phyloP scores from a whole-genome alignment of 345 rosid genomes.

The Noccaea bulbosa region DNA sequence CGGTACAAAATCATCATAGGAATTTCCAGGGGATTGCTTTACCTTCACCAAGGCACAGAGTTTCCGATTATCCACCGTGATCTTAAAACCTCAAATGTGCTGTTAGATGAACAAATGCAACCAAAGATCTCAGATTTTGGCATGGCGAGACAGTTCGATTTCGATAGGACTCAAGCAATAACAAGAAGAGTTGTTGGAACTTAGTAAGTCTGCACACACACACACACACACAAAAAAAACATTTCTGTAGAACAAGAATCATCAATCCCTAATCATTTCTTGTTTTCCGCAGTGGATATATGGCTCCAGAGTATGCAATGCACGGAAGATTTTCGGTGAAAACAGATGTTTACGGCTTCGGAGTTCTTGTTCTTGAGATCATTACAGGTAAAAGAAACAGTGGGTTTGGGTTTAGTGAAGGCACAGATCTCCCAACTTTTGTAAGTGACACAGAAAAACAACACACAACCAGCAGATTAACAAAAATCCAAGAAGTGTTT shows the following conservation, averaged over 20 bases:
- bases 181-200: constrained; percentile 42
- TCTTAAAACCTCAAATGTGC: constrained; percentile 33
- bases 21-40: constrained; percentile 38
- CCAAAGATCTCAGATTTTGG: constrained; percentile 44
- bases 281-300: constrained; percentile 29
- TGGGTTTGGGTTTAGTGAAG: constrained; percentile 24
- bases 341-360: constrained; percentile 39
- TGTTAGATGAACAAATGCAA: constrained; percentile 32
- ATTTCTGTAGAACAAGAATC: not conserved
- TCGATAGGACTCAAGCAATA: constrained; percentile 20
- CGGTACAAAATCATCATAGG: constrained; percentile 35
- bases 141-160: constrained; percentile 36
- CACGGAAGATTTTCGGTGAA: constrained; percentile 31
- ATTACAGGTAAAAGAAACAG: constrained; percentile 32
- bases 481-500: constrained; percentile 1
- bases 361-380: constrained; percentile 41
- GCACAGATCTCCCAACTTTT: constrained; percentile 34
- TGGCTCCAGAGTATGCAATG: constrained; percentile 45
- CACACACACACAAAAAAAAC: no score
- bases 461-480: not conserved
- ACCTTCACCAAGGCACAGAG: constrained; percentile 28
- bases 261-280: not conserved
- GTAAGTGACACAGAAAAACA: constrained; percentile 25
- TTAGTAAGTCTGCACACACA: constrained; percentile 23
- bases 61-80: constrained; percentile 34